phyloP scores from a whole-genome alignment of 306 rosid genomes.

The Citrullus mucosospermus region DNA sequence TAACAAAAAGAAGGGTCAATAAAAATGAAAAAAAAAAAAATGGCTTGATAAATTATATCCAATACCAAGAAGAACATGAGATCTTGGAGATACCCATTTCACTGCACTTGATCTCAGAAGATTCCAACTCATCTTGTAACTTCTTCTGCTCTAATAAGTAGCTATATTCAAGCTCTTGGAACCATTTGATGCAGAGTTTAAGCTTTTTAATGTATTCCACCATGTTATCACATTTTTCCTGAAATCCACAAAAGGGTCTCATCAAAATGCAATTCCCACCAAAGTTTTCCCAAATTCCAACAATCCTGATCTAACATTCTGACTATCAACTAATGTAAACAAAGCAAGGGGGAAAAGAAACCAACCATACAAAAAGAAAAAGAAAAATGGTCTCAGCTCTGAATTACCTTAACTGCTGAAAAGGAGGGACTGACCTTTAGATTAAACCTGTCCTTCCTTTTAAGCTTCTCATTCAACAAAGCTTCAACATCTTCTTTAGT shows the following conservation, averaged over 20 bases:
- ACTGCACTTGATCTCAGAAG: constrained; percentile 49
- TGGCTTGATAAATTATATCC: neutral
- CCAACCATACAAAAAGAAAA: neutral
- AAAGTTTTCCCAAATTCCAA: neutral
- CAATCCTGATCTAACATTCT: neutral
- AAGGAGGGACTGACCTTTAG: constrained; percentile 57
- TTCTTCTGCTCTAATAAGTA: constrained; percentile 73
- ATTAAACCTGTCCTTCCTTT: constrained; percentile 82
- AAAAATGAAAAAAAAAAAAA: neutral
- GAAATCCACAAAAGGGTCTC: constrained; percentile 1
- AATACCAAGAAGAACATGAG: neutral
- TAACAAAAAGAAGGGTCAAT: neutral
- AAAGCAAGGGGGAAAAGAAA: neutral
- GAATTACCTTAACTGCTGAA: constrained; percentile 13
- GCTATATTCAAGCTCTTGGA: constrained; percentile 80
- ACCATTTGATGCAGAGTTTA: constrained; percentile 85
- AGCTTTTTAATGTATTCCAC: constrained; percentile 85
- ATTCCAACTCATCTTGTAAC: constrained; percentile 47
- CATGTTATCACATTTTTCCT: constrained; percentile 96
- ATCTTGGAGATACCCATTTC: constrained; percentile 47
- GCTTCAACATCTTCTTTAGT: constrained; percentile 89
- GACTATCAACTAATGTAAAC: constrained; percentile 9
- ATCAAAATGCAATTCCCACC: neutral
- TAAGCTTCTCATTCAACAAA: constrained; percentile 61
- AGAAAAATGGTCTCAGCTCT: neutral